phyloP scores from a whole-genome alignment of 164 flowering plant genomes.

The Aristolochia contorta region DNA sequence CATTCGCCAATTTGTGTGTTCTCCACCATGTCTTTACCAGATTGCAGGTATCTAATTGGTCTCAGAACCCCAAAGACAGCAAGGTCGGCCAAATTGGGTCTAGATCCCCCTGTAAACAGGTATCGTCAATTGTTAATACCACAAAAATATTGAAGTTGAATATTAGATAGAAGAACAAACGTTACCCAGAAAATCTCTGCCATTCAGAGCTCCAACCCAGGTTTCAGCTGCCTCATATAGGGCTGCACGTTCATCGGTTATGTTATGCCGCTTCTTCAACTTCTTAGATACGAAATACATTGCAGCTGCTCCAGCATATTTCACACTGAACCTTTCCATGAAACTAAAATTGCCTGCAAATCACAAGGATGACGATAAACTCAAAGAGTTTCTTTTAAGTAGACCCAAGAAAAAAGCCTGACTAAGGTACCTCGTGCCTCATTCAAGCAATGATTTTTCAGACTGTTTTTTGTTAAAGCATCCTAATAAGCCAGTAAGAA shows the following conservation, averaged over 20 bases:
- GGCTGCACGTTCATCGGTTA: conserved; percentile 75
- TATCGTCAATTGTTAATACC: not conserved
- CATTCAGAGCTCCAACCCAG: conserved; percentile 82
- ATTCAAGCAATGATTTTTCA: too few species aligned
- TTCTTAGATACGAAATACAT: conserved; percentile 94
- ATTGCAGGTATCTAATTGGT: conserved; percentile 67
- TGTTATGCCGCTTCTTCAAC: conserved; percentile 73
- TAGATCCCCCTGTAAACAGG: conserved; percentile 47
- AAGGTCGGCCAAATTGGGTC: conserved; percentile 83
- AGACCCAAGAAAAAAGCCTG: too few species aligned
- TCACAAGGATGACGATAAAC: not conserved
- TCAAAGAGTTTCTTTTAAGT: too few species aligned
- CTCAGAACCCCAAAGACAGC: conserved; percentile 89
- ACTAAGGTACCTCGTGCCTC: too few species aligned
- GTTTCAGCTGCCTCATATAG: conserved; percentile 83
- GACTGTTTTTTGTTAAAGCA: too few species aligned
- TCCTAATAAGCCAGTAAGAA: too few species aligned
- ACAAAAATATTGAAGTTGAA: not conserved
- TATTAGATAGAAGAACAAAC: not conserved
- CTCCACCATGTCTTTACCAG: conserved; percentile 91
- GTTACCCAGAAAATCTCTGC: conserved; percentile 63
- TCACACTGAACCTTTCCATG: conserved; percentile 57
- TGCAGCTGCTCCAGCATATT: conserved; percentile 87
- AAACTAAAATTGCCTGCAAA: conserved; percentile 76
- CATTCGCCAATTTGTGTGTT: conserved; percentile 78